phyloP scores from a whole-genome alignment of 345 rosid genomes.

The Salix dunnii region DNA sequence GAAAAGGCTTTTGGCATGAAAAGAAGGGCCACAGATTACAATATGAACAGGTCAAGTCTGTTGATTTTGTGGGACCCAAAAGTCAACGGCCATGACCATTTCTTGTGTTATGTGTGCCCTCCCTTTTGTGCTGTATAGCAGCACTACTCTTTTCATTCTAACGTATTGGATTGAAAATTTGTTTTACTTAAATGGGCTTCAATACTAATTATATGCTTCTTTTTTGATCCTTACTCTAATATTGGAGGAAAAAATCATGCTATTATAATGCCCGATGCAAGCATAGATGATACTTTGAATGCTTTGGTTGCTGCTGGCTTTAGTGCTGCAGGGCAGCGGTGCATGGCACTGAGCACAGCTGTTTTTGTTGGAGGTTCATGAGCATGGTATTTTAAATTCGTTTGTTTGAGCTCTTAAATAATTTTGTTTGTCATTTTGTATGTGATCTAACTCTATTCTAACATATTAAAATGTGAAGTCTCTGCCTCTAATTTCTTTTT shows the following conservation, averaged over 20 bases:
- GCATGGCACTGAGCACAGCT: conserved; percentile 94
- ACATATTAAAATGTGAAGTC: not conserved
- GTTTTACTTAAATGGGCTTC: not conserved
- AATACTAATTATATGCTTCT: not conserved
- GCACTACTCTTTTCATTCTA: not conserved
- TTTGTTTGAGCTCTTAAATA: not conserved
- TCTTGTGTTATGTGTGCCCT: not conserved
- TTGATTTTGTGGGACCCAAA: not conserved
- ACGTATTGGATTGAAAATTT: too few species aligned
- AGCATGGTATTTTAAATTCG: conserved; percentile 51
- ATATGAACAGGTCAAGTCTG: not conserved
- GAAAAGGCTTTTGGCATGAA: not conserved
- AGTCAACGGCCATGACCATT: not conserved
- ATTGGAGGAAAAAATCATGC: conserved; percentile 98
- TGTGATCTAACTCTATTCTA: not conserved
- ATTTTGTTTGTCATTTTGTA: not conserved
- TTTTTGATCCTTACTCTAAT: conserved; percentile 48
- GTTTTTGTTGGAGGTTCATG: conserved; percentile 79
- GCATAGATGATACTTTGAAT: conserved; percentile 68
- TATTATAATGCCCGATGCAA: conserved; percentile 81
- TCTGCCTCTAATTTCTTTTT: not conserved
- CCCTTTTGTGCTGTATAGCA: conserved; percentile 10
- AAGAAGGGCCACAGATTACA: not conserved
- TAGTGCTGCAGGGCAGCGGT: conserved; percentile 98
- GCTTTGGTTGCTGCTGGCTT: conserved; percentile 93